phyloP scores from a whole-genome alignment of 2,329 filamentous ascomycete species.

The Talaromyces sp. region DNA sequence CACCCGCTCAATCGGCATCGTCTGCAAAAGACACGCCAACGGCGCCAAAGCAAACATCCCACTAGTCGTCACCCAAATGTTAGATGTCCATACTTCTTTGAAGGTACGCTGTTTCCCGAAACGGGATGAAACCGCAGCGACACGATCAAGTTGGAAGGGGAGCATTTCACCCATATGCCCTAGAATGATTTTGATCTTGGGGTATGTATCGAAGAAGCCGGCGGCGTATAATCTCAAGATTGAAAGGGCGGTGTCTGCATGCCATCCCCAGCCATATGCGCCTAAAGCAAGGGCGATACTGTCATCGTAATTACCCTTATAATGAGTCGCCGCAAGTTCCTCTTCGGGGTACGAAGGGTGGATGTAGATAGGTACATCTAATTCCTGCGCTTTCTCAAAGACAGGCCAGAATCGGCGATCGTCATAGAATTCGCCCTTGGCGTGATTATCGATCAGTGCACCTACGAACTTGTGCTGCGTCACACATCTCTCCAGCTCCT shows the following conservation, averaged over 20 bases:
- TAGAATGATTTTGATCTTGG: conserved; percentile 51
- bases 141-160: conserved; percentile 51
- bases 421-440: conserved; percentile 40
- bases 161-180: conserved; percentile 52
- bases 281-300: conserved; percentile 18
- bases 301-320: conserved; percentile 34
- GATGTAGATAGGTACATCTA: conserved; percentile 50
- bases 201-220: conserved; percentile 53
- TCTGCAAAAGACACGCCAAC: conserved; percentile 38
- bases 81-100: conserved; percentile 50
- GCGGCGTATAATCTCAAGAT: conserved; percentile 44
- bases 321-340: conserved; percentile 30
- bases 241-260: conserved; percentile 33
- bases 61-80: conserved; percentile 55
- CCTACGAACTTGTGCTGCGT: conserved; percentile 45
- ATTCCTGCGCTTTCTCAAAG: conserved; percentile 39
- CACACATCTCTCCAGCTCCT: conserved; percentile 37
- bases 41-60: conserved; percentile 50
- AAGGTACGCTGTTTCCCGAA: conserved; percentile 26
- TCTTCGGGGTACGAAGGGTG: conserved; percentile 45
- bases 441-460: conserved; percentile 44
- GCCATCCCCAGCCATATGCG: conserved; percentile 33
- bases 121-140: conserved; percentile 25
- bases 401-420: conserved; percentile 40
- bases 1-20: conserved; percentile 42